Evolutionary conservation across 2,329 filamentous ascomycete species (phyloP), one percentile per base, ranked within the genome.

Genomic region (Xylariaceae sp.): DNA sequence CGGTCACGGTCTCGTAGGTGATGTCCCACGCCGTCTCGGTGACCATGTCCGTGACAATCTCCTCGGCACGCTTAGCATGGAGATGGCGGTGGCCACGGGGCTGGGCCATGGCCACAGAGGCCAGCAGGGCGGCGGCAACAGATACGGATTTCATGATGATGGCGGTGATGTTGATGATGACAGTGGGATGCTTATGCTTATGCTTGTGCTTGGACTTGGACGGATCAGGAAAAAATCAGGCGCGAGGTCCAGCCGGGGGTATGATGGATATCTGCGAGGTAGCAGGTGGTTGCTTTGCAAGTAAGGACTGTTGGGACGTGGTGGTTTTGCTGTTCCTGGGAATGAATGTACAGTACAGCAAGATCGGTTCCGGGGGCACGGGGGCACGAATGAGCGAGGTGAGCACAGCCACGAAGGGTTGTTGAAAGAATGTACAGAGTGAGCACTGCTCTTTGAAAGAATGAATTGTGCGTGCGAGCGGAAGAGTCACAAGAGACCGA

Each of bases 1-100:
- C 65, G 3, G 61, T 64, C 45, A 69, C 63, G 5, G 65, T 71
- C 45, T 72, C 67, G 60, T 66, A 72, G 47, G 65, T 65, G 6
- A 59, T 64, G 13, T 56, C 59, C 55, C 56, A 61, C n/a, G n/a
- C n/a, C n/a, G n/a, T n/a, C 29, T 59, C 53, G 26, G 67, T 70
- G 44, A 70, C 61, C 11, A 71, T 37, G 14, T 52, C 63, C n/a
- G n/a, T n/a, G n/a, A n/a, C n/a, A n/a, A n/a, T n/a, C n/a, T n/a
- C n/a, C n/a, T n/a, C n/a, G n/a, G n/a, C n/a, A 32, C 64, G 61
- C 54, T 66, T 66, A 31, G 57, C 46, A 30, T 58, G 43, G 31
- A 41, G 51, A 40, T 63, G 60, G 39, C 57, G 56, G 43, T 61
- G 53, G 37, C 59, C 58, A 26, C 55, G 64, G 38, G 72, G 72